Conservation (phyloP, 345 rosid genomes). For the Carallia pectinifolia region DNA sequence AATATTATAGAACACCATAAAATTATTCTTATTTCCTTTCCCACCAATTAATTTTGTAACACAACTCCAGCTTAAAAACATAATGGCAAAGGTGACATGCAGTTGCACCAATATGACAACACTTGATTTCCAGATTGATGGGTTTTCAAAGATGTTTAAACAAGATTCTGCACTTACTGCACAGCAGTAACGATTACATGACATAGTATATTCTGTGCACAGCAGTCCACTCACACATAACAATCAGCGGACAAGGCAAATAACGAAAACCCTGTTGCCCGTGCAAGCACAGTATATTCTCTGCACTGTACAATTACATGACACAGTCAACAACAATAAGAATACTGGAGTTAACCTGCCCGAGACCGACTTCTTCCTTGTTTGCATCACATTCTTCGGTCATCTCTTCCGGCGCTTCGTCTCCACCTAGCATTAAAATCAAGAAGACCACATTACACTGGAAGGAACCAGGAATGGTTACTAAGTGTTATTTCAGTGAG, state of each 20-base stretch:
- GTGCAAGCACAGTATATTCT: conserved; percentile 33
- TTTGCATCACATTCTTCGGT: conserved; percentile 10
- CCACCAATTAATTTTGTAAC: too few relatives aligned
- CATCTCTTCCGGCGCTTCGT: conserved; percentile 66
- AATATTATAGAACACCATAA: too few relatives aligned
- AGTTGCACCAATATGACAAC: conserved; percentile 1
- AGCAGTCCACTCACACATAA: conserved; percentile 19
- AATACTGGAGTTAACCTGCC: conserved; percentile 23
- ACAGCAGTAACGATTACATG: conserved; percentile 3
- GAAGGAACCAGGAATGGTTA: neutral
- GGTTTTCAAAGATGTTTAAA: neutral
- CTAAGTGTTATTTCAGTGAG: neutral
- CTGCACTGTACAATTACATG: conserved; percentile 42
- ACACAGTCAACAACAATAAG: conserved; percentile 9
- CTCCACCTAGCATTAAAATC: conserved; percentile 49
- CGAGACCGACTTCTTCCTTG: conserved; percentile 31
- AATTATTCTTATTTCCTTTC: too few relatives aligned
- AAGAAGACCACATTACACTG: neutral
- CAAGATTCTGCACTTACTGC: conserved; percentile 7
- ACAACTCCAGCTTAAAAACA: too few relatives aligned
- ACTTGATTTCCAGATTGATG: conserved; percentile 10
- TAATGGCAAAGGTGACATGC: neutral
- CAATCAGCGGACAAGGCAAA: conserved; percentile 14
- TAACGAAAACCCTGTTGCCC: conserved; percentile 18
- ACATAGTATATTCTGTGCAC: too few relatives aligned